These are phyloP conservation scores for Eremothecium sinecaudum DNA, from an alignment of 1,139 yeast species.

Conservation along the genomic window DNA sequence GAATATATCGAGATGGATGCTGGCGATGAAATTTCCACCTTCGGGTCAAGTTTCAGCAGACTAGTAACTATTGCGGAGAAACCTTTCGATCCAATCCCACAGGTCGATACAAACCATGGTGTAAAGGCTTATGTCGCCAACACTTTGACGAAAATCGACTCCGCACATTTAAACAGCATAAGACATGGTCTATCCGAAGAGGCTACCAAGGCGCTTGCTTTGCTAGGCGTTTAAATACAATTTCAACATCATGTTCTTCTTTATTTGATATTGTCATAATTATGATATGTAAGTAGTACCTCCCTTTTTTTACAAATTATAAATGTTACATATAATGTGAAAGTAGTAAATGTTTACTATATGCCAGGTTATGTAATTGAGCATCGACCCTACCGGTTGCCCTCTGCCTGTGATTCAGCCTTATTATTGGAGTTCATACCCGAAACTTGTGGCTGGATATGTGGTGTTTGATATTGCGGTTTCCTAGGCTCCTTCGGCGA, in stretches of 20 bases:
- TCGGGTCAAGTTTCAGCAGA: conserved; percentile 78
- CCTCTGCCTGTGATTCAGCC: no score
- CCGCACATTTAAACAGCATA: conserved; percentile 23
- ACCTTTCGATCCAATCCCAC: conserved; percentile 61
- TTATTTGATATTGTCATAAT: no score
- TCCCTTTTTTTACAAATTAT: no score
- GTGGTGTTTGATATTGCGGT: not conserved
- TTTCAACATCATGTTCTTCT: no score
- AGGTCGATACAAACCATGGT: conserved; percentile 35
- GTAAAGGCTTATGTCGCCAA: conserved; percentile 33
- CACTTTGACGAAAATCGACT: conserved; percentile 28
- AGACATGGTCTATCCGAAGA: conserved; percentile 34
- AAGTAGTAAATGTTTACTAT: no score
- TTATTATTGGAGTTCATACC: no score
- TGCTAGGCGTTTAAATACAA: conserved; percentile 17
- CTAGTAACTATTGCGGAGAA: conserved; percentile 52
- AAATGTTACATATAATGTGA: no score
- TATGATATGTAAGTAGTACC: no score
- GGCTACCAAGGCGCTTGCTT: conserved; percentile 31
- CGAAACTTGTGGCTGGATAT: not conserved
- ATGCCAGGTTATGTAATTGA: no score
- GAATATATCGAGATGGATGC: conserved; percentile 35
- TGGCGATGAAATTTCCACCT: conserved; percentile 41
- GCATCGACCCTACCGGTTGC: no score
- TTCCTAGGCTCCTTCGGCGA: not conserved